phyloP scores from a whole-genome alignment of 2,329 filamentous ascomycete genomes.

The Fusarium subglutinans region DNA sequence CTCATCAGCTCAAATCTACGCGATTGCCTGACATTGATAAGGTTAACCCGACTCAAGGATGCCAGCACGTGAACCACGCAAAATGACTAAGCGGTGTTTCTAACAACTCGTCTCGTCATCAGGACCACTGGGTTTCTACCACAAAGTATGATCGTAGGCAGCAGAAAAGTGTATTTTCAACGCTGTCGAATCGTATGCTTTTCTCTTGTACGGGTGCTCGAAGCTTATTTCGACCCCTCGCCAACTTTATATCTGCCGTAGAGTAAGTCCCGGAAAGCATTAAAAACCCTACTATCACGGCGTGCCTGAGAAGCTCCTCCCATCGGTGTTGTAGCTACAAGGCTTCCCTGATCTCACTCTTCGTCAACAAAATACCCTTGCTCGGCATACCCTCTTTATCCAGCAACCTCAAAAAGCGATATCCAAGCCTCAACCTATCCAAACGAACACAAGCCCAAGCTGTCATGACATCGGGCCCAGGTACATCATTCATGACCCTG shows the following conservation, averaged over 20 bases:
- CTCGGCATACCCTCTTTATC: slow-evolving; percentile 1
- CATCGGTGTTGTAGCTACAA: fast-evolving
- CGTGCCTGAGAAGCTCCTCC: fast-evolving
- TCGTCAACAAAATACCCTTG: not conserved
- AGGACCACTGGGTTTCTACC: not conserved
- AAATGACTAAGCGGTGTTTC: not conserved
- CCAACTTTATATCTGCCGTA: too few species aligned
- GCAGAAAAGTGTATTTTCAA: fast-evolving
- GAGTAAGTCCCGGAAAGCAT: too few species aligned
- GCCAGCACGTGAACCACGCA: too few species aligned
- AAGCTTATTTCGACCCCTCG: not conserved
- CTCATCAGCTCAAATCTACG: not conserved
- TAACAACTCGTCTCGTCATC: not conserved
- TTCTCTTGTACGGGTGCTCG: not conserved
- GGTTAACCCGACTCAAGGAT: not conserved
- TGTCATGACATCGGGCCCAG: not conserved
- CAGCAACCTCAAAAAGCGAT: slow-evolving; percentile 3
- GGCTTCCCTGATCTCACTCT: not conserved
- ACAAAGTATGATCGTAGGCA: not conserved
- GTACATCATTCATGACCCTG: slow-evolving; percentile 8
- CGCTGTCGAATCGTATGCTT: not conserved
- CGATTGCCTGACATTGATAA: not conserved
- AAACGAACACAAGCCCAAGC: slow-evolving; percentile 13
- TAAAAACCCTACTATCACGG: fast-evolving
- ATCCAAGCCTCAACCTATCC: slow-evolving; percentile 5